Base-by-base conservation (phyloP, 441 rosid genomes). In the Gossypium trilobum region DNA sequence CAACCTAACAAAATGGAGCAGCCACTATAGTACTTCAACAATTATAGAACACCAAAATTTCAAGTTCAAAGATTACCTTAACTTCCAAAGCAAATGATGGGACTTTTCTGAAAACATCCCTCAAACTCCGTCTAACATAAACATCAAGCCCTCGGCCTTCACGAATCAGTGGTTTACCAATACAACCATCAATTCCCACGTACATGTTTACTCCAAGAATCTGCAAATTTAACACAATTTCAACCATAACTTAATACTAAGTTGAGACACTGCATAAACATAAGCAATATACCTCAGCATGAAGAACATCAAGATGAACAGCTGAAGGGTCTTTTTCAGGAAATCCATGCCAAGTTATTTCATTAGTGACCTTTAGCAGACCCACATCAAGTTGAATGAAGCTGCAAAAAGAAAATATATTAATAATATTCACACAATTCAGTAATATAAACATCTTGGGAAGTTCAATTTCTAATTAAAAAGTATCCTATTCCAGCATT, bases 321-420 rank as follows among this genome's bases (percentile, higher is more conserved):
- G 98, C 97, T 75, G 88, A 88, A 61, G 91, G 93, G 86, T 93
- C 99, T 73, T 88, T 85, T 78, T 89, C 93, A 2, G 92, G 87
- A 81, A 77, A 75, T 72, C 99, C 99, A 85, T 90, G 92, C 99
- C 99, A 95, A 74, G 85, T 86, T 61, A 95, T 83, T 81, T 93
- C 94, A 91, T 95, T 95, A 75, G 92, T 85, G 72, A 95, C 83
- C 82, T 86, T 87, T 73, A 95, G 82, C 85, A 90, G 90, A 58
- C 97, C 97, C 76, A 95, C 83, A 82, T 95, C 99, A 65, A 95
- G 96, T 79, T 91, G 97, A 77, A 95, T 90, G 83, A 85, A 95
- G 80, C 99, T 95, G 92, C 84, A 85, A 65, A 11, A 29, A 23
- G 70, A 50, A 78, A 56, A 69, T 14, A 57, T 16, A 71, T 72